Conservation (phyloP, 345 rosid genomes). For the Eutrema japonicum region DNA sequence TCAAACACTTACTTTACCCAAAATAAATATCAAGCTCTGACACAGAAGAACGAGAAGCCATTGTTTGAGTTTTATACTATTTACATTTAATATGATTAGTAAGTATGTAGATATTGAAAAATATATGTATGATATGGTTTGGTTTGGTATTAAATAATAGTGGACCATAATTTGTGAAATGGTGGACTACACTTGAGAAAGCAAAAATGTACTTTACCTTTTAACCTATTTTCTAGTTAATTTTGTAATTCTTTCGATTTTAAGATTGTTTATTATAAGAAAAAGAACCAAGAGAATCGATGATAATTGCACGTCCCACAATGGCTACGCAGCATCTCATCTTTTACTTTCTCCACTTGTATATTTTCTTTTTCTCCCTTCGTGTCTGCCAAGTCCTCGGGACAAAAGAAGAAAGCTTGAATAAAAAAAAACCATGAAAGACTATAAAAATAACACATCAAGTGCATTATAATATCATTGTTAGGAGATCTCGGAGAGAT, state of each 20-base stretch:
- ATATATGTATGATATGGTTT: slow-evolving; percentile 11
- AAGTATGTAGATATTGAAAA: not conserved
- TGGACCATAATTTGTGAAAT: slow-evolving; percentile 30
- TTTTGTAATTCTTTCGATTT: slow-evolving; percentile 22
- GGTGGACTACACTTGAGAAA: slow-evolving; percentile 42
- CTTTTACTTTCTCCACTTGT: slow-evolving; percentile 32
- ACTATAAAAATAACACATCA: slow-evolving; percentile 11
- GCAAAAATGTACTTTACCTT: slow-evolving; percentile 34
- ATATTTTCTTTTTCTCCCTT: slow-evolving; percentile 22
- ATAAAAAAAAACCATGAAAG: not conserved
- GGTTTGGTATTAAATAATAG: slow-evolving; percentile 19
- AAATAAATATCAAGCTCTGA: not conserved
- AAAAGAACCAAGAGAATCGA: slow-evolving; percentile 29
- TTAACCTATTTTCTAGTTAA: slow-evolving; percentile 16
- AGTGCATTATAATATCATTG: not conserved
- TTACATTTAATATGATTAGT: not conserved
- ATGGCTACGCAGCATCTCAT: slow-evolving; percentile 40
- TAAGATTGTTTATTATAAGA: slow-evolving; percentile 2
- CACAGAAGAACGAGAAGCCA: not conserved
- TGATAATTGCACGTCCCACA: slow-evolving; percentile 46
- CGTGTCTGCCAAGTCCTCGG: slow-evolving; percentile 40
- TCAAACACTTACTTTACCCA: not conserved
- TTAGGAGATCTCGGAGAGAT: too few relatives aligned
- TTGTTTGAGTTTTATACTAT: slow-evolving; percentile 1
- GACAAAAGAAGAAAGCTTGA: slow-evolving; percentile 36